Evolutionary conservation across 1,139 yeast species (phyloP), one percentile per base, ranked within the genome.

Genomic region (Saccharomyces pastorianus): DNA sequence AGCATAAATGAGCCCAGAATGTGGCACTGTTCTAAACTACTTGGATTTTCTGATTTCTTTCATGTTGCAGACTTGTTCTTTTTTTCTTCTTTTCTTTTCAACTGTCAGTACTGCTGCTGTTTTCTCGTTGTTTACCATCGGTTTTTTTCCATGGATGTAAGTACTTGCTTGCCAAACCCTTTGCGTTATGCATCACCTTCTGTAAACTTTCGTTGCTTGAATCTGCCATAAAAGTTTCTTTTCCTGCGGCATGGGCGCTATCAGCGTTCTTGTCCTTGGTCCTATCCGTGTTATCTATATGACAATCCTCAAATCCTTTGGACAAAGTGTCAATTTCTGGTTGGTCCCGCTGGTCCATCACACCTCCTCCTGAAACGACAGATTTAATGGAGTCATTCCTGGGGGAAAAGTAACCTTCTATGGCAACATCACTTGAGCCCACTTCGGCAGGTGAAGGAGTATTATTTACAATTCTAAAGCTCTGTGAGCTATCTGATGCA

Each of bases 341-440:
- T 31, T 31, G 34, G 34, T 31, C 34, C 34, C 34, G 34, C 34
- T 31, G 34, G 34, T 31, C 34, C 34, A 31, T 31, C 34, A 44
- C 53, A 14, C 58, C 58, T 41, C 61, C 59, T 46, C 62, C 57
- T n/a, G 64, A 55, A 8, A 60, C 59, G 13, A 64, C 62, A 11
- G 66, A 63, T 48, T 63, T 62, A 44, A 61, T 54, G 1, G 68
- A 64, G n/a, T 58, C 62, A 51, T 59, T 62, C 48, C 66, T 59
- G 25, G 69, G 72, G 1, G 71, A 62, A 47, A 71, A 70, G 50
- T 62, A 69, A 1, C 75, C 75, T 13, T 67, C 64, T 11, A 77
- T 83, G 2, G 84, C 84, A 25, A 80, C 81, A 59, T 78, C 80
- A 50, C 81, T 77, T 46, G 64, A 51, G 4, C 54, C 57, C 13